Base-by-base conservation (phyloP, 73 alveolate species). In the Tetrahymena malaccensis region DNA sequence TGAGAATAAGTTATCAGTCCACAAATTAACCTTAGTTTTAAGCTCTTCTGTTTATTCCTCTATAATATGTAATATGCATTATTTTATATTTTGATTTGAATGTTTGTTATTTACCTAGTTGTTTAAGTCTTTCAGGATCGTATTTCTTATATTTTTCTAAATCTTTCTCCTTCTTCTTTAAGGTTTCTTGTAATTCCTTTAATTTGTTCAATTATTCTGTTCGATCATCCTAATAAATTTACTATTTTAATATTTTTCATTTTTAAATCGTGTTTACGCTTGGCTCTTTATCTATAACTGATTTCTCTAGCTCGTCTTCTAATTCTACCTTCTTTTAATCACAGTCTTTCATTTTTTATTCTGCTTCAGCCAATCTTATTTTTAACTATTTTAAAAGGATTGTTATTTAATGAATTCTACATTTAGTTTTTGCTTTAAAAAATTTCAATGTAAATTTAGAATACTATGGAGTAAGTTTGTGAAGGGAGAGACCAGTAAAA, bases 401-500 rank as follows among this genome's bases (percentile, higher is more conserved):
- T 15, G 22, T n/a, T 70, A 70, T 27, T 70, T 1, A 27, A 10
- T 10, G 38, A 70, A 70, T 70, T n/a, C 85, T 94, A 70, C 40
- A 38, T 11, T 84, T 35, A 50, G 19, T 37, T 93, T 34, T 95
- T 33, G 38, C 55, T 95, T 19, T 85, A 43, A 85, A 85, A 55
- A 35, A 85, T 56, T 25, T 37, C 43, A 6, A 43, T 38, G 93
- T 95, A 85, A 85, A 37, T 95, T 93, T 85, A 43, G 43, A 89
- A 10, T 22, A 95, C 35, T 6, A 94, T 55, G 12, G 56, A 43
- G 38, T 43, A 95, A 35, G 97, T 94, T 55, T 95, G 34, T 27
- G 95, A 85, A 85, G 97, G 97, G 21, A 95, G 85, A 43, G 97
- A 85, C 97, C 97, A 95, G 94, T 95, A 95, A 93, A 93, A 85